Evolutionary conservation across 1,139 yeast genomes (phyloP).

Genomic region (Dujonia santamariae): DNA sequence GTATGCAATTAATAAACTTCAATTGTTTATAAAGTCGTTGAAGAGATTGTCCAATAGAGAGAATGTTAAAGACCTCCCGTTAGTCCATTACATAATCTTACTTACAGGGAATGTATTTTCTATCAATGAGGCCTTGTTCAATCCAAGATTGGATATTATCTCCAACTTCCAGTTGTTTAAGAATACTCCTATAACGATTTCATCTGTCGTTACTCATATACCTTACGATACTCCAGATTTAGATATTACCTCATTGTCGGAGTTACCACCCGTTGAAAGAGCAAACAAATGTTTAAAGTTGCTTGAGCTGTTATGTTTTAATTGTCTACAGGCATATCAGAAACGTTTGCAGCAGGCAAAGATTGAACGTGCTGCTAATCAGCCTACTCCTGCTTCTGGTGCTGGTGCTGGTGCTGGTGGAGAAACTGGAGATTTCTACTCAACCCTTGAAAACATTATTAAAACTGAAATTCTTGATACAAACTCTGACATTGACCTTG

Average conservation of each 20-base stretch:
- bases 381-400: background rate
- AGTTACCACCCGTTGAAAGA: conserved; percentile 26
- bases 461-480: conserved; percentile 3
- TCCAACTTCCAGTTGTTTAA: conserved; percentile 40
- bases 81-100: conserved; percentile 37
- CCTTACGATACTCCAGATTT: conserved; percentile 40
- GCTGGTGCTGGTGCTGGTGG: background rate
- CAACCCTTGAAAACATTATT: conserved; percentile 4
- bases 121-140: conserved; percentile 46
- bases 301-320: conserved; percentile 32
- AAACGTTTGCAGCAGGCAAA: conserved; percentile 43
- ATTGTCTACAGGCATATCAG: conserved; percentile 47
- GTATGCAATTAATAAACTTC: conserved; percentile 35
- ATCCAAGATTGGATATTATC: conserved; percentile 39
- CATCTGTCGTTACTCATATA: conserved; percentile 36
- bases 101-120: conserved; percentile 46
- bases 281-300: conserved; percentile 34
- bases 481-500: conserved; percentile 2
- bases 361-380: conserved; percentile 20
- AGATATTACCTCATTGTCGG: conserved; percentile 26
- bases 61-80: conserved; percentile 16
- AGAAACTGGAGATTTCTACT: conserved; percentile 1
- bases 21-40: conserved; percentile 19
- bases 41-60: conserved; percentile 7
- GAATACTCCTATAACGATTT: conserved; percentile 24